phyloP scores from a whole-genome alignment of 164 flowering plant genomes.

The Kingdonia uniflora region DNA sequence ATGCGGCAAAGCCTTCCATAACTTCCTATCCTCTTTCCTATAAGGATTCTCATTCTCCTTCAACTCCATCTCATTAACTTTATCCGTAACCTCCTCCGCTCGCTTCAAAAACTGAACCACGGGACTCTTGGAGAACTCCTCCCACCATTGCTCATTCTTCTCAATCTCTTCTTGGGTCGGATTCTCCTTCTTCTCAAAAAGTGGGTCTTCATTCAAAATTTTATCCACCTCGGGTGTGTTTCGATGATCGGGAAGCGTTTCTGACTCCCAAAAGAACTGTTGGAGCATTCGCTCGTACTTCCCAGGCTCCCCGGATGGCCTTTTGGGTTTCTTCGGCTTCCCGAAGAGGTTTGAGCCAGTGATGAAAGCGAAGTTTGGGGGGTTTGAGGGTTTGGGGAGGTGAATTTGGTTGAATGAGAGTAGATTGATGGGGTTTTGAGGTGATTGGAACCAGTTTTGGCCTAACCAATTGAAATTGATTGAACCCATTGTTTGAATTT shows the following conservation, averaged over 20 bases:
- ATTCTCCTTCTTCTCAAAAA: slow-evolving; percentile 49
- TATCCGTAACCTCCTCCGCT: slow-evolving; percentile 46
- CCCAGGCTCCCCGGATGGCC: slow-evolving; percentile 24
- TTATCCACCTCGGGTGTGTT: slow-evolving; percentile 74
- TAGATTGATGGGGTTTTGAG: slow-evolving; percentile 40
- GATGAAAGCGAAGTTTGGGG: slow-evolving; percentile 48
- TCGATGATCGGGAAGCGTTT: slow-evolving; percentile 53
- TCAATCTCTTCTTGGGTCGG: slow-evolving; percentile 51
- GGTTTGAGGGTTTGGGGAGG: slow-evolving; percentile 13
- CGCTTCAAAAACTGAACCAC: slow-evolving; percentile 41
- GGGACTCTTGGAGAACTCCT: slow-evolving; percentile 40
- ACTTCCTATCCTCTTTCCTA: slow-evolving; percentile 44
- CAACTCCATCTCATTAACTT: slow-evolving; percentile 49
- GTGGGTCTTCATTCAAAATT: slow-evolving; percentile 44
- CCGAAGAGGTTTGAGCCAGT: slow-evolving; percentile 16
- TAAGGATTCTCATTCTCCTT: slow-evolving; percentile 45
- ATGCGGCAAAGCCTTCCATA: slow-evolving; percentile 66
- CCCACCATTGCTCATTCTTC: slow-evolving; percentile 56
- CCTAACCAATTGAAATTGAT: slow-evolving; percentile 62
- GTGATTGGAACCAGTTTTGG: slow-evolving; percentile 69
- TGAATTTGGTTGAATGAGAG: slow-evolving; percentile 15
- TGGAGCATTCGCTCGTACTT: slow-evolving; percentile 34
- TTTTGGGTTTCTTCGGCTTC: slow-evolving; percentile 14
- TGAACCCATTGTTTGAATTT: too few species aligned
- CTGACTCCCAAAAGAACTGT: slow-evolving; percentile 74